Percentiles rank a stretch among this genome's conserved stretches.
These are phyloP conservation scores for Paracoccidioides lutzii DNA, from an alignment of 2,329 filamentous ascomycete species.

Conservation along the genomic window DNA sequence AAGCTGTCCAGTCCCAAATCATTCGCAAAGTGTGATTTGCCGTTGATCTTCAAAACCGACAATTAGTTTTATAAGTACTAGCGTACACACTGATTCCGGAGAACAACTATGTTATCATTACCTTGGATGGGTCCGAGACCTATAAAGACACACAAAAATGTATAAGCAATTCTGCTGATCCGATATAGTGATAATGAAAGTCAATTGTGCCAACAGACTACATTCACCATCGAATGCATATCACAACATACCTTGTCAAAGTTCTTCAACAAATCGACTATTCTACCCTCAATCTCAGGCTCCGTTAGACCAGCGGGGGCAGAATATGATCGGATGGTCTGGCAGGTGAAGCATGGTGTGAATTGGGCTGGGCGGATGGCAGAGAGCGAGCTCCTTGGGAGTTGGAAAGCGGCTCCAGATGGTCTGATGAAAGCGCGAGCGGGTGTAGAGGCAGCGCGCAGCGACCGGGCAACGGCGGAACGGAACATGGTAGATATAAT, in stretches of 20 bases:
- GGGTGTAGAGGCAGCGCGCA: conserved; percentile 42
- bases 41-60: conserved; percentile 53
- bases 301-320: conserved; percentile 65
- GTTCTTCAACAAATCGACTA: conserved; percentile 82
- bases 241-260: conserved; percentile 74
- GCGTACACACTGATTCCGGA: background rate
- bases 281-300: conserved; percentile 79
- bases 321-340: conserved; percentile 73
- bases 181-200: background rate
- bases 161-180: conserved; percentile 11
- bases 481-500: conserved; percentile 62
- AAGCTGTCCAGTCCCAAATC: conserved; percentile 94
- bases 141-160: conserved; percentile 6
- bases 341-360: conserved; percentile 50
- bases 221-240: background rate
- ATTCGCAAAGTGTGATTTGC: conserved; percentile 82
- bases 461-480: conserved; percentile 67
- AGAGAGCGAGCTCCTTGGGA: conserved; percentile 41
- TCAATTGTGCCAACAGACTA: no score
- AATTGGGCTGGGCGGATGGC: conserved; percentile 48
- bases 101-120: conserved; percentile 20
- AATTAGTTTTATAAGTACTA: conserved; percentile 9
- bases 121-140: conserved; percentile 43
- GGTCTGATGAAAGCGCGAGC: conserved; percentile 38
- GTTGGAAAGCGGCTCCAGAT: conserved; percentile 46